These are phyloP conservation scores for Bryoerythrophyllum caledonicum DNA, from an alignment of 225 moss, liverwort and hornwort genomes.

Conservation along the genomic window DNA sequence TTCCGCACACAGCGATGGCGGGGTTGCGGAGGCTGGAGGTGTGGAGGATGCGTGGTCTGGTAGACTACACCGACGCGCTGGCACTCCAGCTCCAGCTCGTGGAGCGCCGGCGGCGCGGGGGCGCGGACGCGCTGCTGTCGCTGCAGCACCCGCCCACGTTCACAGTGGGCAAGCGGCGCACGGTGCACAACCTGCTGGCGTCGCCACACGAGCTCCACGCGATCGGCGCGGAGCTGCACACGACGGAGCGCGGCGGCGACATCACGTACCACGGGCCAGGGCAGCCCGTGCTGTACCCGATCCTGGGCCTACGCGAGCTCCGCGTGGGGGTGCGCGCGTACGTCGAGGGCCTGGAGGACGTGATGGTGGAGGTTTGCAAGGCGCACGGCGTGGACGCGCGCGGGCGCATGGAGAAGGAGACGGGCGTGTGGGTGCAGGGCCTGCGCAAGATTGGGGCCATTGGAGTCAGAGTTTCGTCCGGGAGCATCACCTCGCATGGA, in stretches of 20 bases:
- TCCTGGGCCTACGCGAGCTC: conserved; percentile 61
- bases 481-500: conserved; percentile 77
- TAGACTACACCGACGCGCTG: conserved; percentile 60
- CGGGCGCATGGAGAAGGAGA: conserved; percentile 71
- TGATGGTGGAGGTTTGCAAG: conserved; percentile 71
- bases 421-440: conserved; percentile 86
- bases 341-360: conserved; percentile 84
- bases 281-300: conserved; percentile 81
- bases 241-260: conserved; percentile 77
- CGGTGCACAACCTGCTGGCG: conserved; percentile 72
- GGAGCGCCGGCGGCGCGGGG: conserved; percentile 65
- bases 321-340: conserved; percentile 71
- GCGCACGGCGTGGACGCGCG: conserved; percentile 67
- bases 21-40: conserved; percentile 56
- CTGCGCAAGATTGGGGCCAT: conserved; percentile 85
- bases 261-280: conserved; percentile 92
- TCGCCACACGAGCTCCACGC: conserved; percentile 44
- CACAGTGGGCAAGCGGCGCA: conserved; percentile 88
- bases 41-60: conserved; percentile 62
- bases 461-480: conserved; percentile 83
- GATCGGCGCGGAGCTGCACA: conserved; percentile 64
- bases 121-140: conserved; percentile 51
- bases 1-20: conserved; percentile 21
- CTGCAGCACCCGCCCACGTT: conserved; percentile 86
- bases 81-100: conserved; percentile 55